Evolutionary conservation across 2,329 filamentous ascomycete genomes (phyloP).

Genomic region (Colletotrichum limetticola): DNA sequence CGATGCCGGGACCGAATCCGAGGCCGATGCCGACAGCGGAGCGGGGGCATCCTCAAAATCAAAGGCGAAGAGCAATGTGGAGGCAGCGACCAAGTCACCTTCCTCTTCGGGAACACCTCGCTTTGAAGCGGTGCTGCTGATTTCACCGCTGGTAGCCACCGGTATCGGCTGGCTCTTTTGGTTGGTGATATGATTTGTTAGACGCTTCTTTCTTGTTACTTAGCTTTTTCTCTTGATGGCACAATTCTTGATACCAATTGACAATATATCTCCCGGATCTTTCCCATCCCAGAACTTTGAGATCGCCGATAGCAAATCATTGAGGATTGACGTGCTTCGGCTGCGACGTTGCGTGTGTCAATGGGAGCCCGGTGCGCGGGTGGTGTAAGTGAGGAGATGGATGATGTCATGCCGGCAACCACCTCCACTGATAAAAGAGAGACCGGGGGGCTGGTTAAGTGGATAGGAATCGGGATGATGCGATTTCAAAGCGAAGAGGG

Average conservation of each 20-base stretch:
- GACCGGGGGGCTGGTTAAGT: neutral
- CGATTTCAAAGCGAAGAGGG: constrained; percentile 14
- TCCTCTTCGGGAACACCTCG: constrained; percentile 9
- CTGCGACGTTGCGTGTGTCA: constrained; percentile 25
- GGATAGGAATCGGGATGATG: constrained; percentile 3
- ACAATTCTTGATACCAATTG: neutral
- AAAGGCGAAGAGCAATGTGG: neutral
- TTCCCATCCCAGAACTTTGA: neutral
- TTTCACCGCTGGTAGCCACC: neutral
- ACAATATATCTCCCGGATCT: neutral
- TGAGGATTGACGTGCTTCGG: neutral
- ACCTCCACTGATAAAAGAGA: neutral
- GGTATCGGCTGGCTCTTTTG: neutral
- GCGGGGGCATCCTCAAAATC: neutral
- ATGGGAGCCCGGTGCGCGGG: neutral
- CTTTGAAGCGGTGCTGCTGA: neutral
- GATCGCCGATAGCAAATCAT: neutral
- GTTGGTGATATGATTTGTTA: neutral
- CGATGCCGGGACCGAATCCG: neutral
- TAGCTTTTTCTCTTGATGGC: neutral
- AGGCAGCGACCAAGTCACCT: constrained; percentile 1
- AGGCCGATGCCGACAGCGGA: neutral
- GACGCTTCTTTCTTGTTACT: neutral
- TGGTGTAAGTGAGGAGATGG: constrained; percentile 30
- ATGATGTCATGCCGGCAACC: constrained; percentile 26